phyloP scores from a whole-genome alignment of 306 rosid species.

The Citrullus colocynthis region DNA sequence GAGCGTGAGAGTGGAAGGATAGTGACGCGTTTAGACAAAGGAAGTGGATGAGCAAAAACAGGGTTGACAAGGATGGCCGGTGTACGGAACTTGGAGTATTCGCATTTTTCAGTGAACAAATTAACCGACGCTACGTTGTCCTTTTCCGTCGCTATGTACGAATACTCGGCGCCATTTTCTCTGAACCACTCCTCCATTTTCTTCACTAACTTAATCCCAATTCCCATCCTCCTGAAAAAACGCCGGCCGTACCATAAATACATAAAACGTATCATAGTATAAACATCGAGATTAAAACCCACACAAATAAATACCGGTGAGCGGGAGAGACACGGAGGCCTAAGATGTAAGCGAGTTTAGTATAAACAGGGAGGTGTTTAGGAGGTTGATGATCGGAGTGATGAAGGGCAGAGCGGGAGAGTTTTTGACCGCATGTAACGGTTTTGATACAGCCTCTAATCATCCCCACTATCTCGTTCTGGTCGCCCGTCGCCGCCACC shows the following conservation, averaged over 20 bases:
- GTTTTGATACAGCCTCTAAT: conserved; percentile 92
- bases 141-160: conserved; percentile 83
- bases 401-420: conserved; percentile 23
- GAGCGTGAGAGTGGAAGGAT: conserved; percentile 36
- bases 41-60: conserved; percentile 55
- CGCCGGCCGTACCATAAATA: neutral
- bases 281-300: no score
- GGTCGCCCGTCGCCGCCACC: conserved; percentile 68
- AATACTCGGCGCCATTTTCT: conserved; percentile 65
- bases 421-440: conserved; percentile 61
- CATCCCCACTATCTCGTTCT: conserved; percentile 65
- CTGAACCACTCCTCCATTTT: conserved; percentile 67
- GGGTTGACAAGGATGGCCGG: conserved; percentile 82
- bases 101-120: conserved; percentile 87
- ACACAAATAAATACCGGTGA: conserved; percentile 30
- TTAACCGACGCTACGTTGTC: conserved; percentile 72
- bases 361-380: conserved; percentile 47
- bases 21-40: conserved; percentile 23
- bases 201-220: conserved; percentile 55
- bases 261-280: neutral
- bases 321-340: conserved; percentile 94
- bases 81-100: conserved; percentile 73
- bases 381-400: neutral
- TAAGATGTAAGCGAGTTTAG: conserved; percentile 66
- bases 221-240: conserved; percentile 74